Conservation (phyloP, 208 protist genomes). For the Polymyxa betae region DNA sequence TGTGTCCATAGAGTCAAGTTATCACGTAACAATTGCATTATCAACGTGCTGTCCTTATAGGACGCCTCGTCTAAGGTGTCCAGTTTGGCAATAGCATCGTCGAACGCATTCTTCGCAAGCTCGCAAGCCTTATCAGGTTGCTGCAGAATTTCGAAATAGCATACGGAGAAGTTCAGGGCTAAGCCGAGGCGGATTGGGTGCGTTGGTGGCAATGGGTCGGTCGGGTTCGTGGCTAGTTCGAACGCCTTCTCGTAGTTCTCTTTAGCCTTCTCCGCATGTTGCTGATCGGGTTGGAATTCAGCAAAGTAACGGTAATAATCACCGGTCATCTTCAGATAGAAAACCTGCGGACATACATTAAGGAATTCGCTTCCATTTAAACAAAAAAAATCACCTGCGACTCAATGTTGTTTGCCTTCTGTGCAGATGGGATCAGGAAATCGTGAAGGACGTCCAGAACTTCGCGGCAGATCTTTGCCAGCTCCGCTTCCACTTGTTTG, state of each 20-base stretch:
- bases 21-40: constrained; percentile 84
- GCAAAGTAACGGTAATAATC: constrained; percentile 85
- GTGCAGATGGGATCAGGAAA: constrained; percentile 91
- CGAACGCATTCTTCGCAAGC: constrained; percentile 82
- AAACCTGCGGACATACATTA: constrained; percentile 69
- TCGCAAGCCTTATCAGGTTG: constrained; percentile 73
- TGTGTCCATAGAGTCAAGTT: constrained; percentile 84
- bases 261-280: constrained; percentile 71
- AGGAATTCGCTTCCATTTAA: background rate
- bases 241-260: constrained; percentile 75
- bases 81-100: constrained; percentile 81
- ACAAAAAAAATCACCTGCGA: background rate
- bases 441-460: constrained; percentile 88
- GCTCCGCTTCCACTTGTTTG: constrained; percentile 92
- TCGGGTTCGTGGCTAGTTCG: constrained; percentile 68
- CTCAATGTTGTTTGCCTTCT: constrained; percentile 62
- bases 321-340: constrained; percentile 84
- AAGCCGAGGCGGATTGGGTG: constrained; percentile 83
- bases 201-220: constrained; percentile 74
- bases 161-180: constrained; percentile 86
- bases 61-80: constrained; percentile 78
- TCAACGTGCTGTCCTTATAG: constrained; percentile 83
- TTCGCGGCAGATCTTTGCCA: constrained; percentile 92
- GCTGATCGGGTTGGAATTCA: constrained; percentile 73
- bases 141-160: constrained; percentile 84